Evolutionary conservation across 1,139 yeast genomes (phyloP).

Genomic region (Candida gigantensis): DNA sequence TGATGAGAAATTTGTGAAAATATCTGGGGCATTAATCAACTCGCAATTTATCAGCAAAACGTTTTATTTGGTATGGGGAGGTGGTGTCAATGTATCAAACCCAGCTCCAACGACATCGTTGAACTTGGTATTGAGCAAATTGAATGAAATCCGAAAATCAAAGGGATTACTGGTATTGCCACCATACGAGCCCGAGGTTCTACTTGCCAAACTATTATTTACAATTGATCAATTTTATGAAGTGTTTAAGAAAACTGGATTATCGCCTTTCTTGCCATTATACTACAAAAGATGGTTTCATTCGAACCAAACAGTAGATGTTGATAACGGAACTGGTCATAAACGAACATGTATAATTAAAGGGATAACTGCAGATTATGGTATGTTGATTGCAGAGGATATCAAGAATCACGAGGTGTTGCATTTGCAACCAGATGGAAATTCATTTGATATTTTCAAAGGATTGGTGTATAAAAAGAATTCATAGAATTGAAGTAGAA

Average conservation of each 20-base stretch:
- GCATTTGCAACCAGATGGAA: slow-evolving; percentile 94
- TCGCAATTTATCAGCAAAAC: slow-evolving; percentile 63
- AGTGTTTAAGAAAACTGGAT: slow-evolving; percentile 64
- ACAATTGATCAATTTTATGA: slow-evolving; percentile 63
- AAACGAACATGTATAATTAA: slow-evolving; percentile 54
- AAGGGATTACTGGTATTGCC: slow-evolving; percentile 47
- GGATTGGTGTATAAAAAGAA: slow-evolving; percentile 78
- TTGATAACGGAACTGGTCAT: slow-evolving; percentile 48
- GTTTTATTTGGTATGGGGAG: slow-evolving; percentile 73
- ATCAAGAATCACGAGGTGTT: slow-evolving; percentile 56
- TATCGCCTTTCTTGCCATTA: slow-evolving; percentile 64
- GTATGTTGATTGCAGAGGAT: slow-evolving; percentile 77
- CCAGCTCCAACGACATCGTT: slow-evolving; percentile 92
- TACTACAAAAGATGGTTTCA: slow-evolving; percentile 92
- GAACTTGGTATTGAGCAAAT: slow-evolving; percentile 61
- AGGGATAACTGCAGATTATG: slow-evolving; percentile 86
- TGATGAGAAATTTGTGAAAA: slow-evolving; percentile 62
- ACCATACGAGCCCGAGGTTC: slow-evolving; percentile 56
- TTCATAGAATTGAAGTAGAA: slow-evolving; percentile 8
- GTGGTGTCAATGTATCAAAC: slow-evolving; percentile 83
- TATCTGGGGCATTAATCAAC: slow-evolving; percentile 84
- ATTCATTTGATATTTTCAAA: slow-evolving; percentile 91
- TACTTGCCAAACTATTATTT: slow-evolving; percentile 70
- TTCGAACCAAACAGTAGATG: slow-evolving; percentile 61
- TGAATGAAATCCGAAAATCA: slow-evolving; percentile 52